Base-by-base conservation (phyloP, 768 basidiomycete genomes). In the Leccinum barrowsii region DNA sequence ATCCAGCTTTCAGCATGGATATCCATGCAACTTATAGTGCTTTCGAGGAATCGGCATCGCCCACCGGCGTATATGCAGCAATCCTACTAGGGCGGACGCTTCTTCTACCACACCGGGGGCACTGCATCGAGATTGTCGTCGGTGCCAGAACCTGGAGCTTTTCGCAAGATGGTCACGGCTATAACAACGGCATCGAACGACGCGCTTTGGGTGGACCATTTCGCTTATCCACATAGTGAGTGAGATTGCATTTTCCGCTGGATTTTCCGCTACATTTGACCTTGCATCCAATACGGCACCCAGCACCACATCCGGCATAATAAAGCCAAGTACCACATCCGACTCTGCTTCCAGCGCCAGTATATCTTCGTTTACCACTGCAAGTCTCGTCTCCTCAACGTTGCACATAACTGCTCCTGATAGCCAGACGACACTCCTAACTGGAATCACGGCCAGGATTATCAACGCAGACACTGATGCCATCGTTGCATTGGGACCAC, bases 1-100 rank as follows among this genome's bases (percentile, higher is more conserved):
- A 1, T 42, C 46, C 19, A 61, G 60, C 59, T 21, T 61, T 46
- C n/a, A 46, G 40, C 24, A 59, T 59, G 35, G 26, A 30, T 46
- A 40, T 60, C 21, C 13, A 15, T 15, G 35, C 15, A 15, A 35
- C 13, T 35, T 26, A 21, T 44, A 13, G 35, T 7, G 15, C 51
- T 51, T 24, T 19, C 11, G 30, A 24, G 34, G n/a, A 10, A 52
- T 52, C n/a, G 5, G 57, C 19, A 30, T 58, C 58, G 2, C 37
- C 37, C n/a, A 15, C 44, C n/a, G 52, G 19, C 47, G 2, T 50
- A 22, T 50, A n/a, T n/a, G n/a, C 19, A 3, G 24, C 19, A 4
- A 51, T 21, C 24, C 50, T 28, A 19, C 55, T 21, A 47, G 56
- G 7, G 34, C 50, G 4, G 47, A 44, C 17, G 44, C 40, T 10